Conservation (phyloP, 352 stramenopile species). For the Phytophthora multivora region DNA sequence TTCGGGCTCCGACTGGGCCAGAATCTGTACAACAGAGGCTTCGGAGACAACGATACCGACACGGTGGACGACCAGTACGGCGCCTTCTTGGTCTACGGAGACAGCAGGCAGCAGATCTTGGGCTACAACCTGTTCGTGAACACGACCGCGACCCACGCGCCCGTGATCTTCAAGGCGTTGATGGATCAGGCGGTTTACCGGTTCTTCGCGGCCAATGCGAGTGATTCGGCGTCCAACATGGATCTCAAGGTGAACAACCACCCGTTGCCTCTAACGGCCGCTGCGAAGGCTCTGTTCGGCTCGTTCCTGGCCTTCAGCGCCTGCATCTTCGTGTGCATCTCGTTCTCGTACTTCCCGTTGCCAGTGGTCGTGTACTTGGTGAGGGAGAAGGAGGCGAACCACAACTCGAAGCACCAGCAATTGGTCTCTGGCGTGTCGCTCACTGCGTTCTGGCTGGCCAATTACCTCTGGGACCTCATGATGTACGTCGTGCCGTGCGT, state of each 20-base stretch:
- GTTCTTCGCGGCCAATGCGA: constrained; percentile 35
- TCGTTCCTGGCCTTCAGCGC: constrained; percentile 65
- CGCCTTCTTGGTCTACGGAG: constrained; percentile 41
- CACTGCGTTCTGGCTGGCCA: constrained; percentile 94
- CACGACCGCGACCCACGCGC: constrained; percentile 42
- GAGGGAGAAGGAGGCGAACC: constrained; percentile 85
- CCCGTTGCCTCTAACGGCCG: constrained; percentile 40
- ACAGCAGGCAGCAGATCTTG: constrained; percentile 33
- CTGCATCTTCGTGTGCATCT: constrained; percentile 82
- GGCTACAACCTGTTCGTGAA: constrained; percentile 61
- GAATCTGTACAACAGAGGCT: constrained; percentile 46
- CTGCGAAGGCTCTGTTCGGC: constrained; percentile 36
- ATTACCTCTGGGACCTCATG: constrained; percentile 91
- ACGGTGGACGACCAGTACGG: constrained; percentile 36
- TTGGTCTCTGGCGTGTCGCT: constrained; percentile 93
- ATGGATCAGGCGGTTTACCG: constrained; percentile 53
- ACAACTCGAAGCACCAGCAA: constrained; percentile 96
- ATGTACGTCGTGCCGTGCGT: constrained; percentile 85
- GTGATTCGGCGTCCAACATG: constrained; percentile 11
- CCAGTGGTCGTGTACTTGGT: constrained; percentile 94
- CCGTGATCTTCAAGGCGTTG: constrained; percentile 51
- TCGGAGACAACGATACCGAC: constrained; percentile 8
- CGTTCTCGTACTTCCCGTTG: constrained; percentile 89
- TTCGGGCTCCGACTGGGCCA: constrained; percentile 42
- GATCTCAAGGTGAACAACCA: constrained; percentile 48